These are phyloP conservation scores for Perilla frutescens DNA, from an alignment of 257 asterid genomes.

Conservation along the genomic window DNA sequence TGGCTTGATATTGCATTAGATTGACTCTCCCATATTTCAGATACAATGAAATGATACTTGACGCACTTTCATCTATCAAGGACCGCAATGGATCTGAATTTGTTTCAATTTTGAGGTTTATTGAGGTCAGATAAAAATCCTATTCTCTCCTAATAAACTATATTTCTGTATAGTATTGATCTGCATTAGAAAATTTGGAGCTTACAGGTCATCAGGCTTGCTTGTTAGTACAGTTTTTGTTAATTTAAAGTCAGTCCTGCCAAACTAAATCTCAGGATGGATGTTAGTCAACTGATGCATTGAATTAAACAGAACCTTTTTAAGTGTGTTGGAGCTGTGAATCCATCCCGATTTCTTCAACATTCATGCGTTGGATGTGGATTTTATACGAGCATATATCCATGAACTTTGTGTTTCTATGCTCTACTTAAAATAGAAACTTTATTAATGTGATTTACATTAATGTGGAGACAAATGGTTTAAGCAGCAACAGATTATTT, in stretches of 20 bases:
- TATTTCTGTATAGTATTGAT: neutral
- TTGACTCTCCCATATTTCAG: constrained; percentile 43
- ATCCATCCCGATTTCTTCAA: constrained; percentile 3
- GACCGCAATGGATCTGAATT: constrained; percentile 55
- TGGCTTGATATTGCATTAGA: constrained; percentile 25
- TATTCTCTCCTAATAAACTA: neutral
- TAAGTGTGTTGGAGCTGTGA: constrained; percentile 16
- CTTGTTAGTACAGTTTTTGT: constrained; percentile 7
- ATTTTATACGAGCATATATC: neutral
- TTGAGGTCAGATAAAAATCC: constrained; percentile 56
- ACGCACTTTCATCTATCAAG: constrained; percentile 58
- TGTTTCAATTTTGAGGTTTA: constrained; percentile 50
- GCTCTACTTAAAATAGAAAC: neutral
- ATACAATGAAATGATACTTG: constrained; percentile 52
- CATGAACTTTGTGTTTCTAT: neutral
- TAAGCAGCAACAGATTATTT: neutral
- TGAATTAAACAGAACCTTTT: neutral
- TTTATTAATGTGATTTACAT: neutral
- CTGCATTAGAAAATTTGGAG: neutral
- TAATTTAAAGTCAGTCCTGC: neutral
- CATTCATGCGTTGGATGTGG: too few species aligned
- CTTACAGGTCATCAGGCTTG: neutral
- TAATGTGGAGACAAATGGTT: neutral
- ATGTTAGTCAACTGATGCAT: neutral
- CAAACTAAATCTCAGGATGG: constrained; percentile 18